Evolutionary conservation across 441 rosid species (phyloP), one percentile per base, ranked within the genome.

Genomic region (Gossypium aridum): DNA sequence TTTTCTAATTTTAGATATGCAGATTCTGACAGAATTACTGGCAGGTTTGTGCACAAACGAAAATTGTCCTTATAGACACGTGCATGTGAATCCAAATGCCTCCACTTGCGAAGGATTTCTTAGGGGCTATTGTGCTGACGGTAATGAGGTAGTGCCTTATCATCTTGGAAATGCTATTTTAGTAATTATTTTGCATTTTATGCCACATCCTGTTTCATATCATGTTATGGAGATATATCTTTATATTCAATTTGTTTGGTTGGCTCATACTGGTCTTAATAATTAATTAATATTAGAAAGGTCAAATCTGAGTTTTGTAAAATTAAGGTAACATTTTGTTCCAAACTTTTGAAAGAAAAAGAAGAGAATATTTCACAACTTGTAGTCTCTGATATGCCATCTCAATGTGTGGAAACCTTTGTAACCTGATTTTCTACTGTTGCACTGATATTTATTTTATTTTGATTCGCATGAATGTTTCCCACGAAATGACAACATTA

Each of bases 71-170:
- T 96, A 93, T 72, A 90, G 99, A 80, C 99, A 96, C 80, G 98
- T 96, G 71, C 93, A 91, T 78, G 98, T 96, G 70, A 91, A 92
- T 84, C 99, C 94, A 26, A 90, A 82, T 63, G 88, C 97, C 45
- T 78, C 93, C 70, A 84, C 88, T 61, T 93, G 99, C 57, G 91
- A 90, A 82, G 97, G 91, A 67, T 96, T 93, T 84, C 86, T 96
- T 64, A 87, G 85, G 87, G 99, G 98, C 76, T 96, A 92, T 81
- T 96, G 99, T 80, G 89, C 90, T 65, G 92, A 91, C 22, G 99
- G 97, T 60, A 81, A 93, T 64, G 97, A 92, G 99, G 99, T 96
- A 92, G 71, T 26, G 22, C 19, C 34, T 67, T 70, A 12, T 63
- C 71, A 31, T 64, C 14, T 31, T 67, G 62, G 54, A 70, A 72